These are phyloP conservation scores for Cryptococcus floricola DNA, from an alignment of 1,284 basidiomycete species.

Conservation along the genomic window DNA sequence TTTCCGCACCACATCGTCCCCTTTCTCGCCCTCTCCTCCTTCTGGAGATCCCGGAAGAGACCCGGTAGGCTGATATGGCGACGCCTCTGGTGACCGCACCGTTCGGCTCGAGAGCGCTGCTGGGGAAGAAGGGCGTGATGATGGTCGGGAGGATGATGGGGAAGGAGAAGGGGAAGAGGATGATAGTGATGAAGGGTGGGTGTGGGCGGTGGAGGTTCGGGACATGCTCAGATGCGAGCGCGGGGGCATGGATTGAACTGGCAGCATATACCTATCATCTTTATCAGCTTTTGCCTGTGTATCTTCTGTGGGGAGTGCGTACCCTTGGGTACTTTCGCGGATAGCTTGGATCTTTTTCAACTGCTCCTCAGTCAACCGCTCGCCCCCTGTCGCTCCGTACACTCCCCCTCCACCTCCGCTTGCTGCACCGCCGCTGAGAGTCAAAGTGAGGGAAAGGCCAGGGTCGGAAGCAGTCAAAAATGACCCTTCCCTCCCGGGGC, in stretches of 20 bases:
- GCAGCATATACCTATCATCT: conserved; percentile 18
- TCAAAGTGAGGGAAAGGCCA: conserved; percentile 10
- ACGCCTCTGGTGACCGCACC: conserved; percentile 6
- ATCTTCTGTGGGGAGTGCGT: neutral
- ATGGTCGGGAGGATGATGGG: neutral
- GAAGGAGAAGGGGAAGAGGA: neutral
- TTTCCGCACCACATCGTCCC: conserved; percentile 10
- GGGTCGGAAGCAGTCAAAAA: conserved; percentile 7
- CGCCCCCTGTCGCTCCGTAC: conserved; percentile 7
- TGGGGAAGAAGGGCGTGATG: conserved; percentile 10
- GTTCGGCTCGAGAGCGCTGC: neutral
- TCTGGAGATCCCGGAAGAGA: neutral
- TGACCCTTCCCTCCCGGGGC: neutral
- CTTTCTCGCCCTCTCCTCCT: conserved; percentile 4
- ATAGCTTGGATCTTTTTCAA: conserved; percentile 17
- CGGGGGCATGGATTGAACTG: conserved; percentile 8
- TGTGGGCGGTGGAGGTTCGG: neutral
- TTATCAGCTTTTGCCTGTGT: neutral
- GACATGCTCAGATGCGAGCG: neutral
- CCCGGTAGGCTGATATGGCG: neutral
- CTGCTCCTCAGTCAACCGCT: conserved; percentile 17
- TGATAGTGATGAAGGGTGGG: neutral
- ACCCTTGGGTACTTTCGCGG: neutral
- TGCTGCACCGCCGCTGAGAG: conserved; percentile 10
- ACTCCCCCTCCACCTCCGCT: conserved; percentile 5